Evolutionary conservation across 2,329 filamentous ascomycete species (phyloP), one percentile per base, ranked within the genome.

Genomic region (Aspergillus ochraceus): DNA sequence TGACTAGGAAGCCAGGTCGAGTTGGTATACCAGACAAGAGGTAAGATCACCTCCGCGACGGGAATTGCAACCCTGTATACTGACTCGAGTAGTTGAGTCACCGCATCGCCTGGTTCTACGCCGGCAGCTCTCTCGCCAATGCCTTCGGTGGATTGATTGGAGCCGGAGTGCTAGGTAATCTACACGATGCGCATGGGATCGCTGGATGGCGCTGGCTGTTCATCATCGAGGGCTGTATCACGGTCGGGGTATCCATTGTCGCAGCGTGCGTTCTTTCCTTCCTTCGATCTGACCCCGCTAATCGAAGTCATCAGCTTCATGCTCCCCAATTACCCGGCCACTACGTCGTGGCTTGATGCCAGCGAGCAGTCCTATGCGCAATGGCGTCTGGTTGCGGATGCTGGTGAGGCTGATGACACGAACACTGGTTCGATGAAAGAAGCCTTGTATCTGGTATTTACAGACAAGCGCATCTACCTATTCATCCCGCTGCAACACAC

Each of bases 11-110:
- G 36, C 20, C 39, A 71, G 69, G 69, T 87, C 85, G 2, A 87
- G 88, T 70, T 89, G 86, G 85, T 90, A 90, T 70, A 89, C 87
- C 0, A 80, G 86, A 51, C 80, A 82, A 47, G 84, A 86, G 71
- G 67, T 69, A 29, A 58, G 29, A 11, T 19, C 14, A 9, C 20
- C 9, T 9, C 79, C 81, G 49, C 56, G 81, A 2, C 79, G 82
- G 79, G 77, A 74, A 5, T 79, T 74, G 0, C 83, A 80, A 79
- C 9, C 26, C 6, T 29, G 81, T 17, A 80, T 52, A 78, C 72
- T 80, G 17, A 62, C 68, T 9, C 74, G 10, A 8, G 2, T 49
- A 85, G 64, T 66, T 83, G 46, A 77, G 78, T 8, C 70, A 77
- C 46, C 72, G 81, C 1, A 81, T 82, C 55, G 77, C 80, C 6